Base-by-base conservation (phyloP, 2,329 filamentous ascomycete species). In the Dactylellina drechsleri region DNA sequence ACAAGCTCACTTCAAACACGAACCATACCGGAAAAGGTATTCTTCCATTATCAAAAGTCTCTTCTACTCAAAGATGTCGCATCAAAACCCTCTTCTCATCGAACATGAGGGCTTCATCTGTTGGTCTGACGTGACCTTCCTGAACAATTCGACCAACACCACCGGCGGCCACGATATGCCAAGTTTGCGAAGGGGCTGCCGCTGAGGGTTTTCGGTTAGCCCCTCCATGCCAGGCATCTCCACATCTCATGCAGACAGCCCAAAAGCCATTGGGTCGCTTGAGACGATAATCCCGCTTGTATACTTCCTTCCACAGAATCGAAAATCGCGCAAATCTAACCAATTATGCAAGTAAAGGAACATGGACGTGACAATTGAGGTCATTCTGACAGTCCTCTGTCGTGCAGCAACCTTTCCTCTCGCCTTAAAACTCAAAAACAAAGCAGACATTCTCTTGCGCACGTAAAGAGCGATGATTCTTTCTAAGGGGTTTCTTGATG, bases 291-390 rank as follows among this genome's bases (percentile, higher is more conserved):
- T 75, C 71, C 71, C 71, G 71, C 64, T 68, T 52, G 64, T 68
- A 62, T 68, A 64, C 64, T 62, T 75, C 53, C 68, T 74, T 54
- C 47, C 64, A 36, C 31, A 52, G 43, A 49, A 36, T 59, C 41
- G 71, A 75, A 75, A 75, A 75, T 75, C 71, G 71, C 71, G 71
- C 71, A 75, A 75, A 75, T 75, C 64, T 59, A 75, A 64, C 71
- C 54, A 67, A 62, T 60, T 56, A 41, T 66, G 61, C 49, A 54
- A 59, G 47, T 54, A 43, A 28, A 75, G 58, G 52, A 68, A 53
- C 60, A 50, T 58, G 53, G 28, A 71, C 66, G 60, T 71, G 62
- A 23, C 40, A 31, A 8, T 6, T n/a, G 18, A 40, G 12, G 15
- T 47, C 52, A 10, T 56, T 47, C 36, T 59, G 56, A 47, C 40